A percentile compares a stretch with the other conserved stretches of the same genome.
phyloP scores from a whole-genome alignment of 805 yeast species.

The Helenozyma baotianmanensis region DNA sequence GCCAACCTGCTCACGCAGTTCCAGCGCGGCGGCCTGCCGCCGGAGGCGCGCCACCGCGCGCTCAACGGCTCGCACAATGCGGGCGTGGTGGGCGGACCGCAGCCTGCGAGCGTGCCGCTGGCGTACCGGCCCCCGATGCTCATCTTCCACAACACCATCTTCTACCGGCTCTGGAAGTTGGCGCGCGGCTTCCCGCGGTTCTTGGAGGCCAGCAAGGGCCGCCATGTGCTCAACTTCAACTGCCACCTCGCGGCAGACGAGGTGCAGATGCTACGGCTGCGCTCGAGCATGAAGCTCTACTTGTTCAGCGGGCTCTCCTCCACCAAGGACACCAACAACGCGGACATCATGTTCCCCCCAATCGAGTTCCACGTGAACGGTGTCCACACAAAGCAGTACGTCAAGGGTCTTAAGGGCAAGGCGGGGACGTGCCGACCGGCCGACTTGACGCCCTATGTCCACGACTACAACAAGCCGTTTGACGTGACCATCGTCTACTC shows the following conservation, averaged over 20 bases:
- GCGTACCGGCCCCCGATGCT: slow-evolving; percentile 32
- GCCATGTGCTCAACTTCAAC: slow-evolving; percentile 26
- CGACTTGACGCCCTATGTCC: slow-evolving; percentile 53
- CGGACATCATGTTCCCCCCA: slow-evolving; percentile 64
- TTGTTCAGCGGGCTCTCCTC: slow-evolving; percentile 50
- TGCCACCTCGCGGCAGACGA: slow-evolving; percentile 46
- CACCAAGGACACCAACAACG: slow-evolving; percentile 20
- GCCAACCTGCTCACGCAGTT: slow-evolving; percentile 6
- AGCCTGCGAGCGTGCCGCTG: too few species aligned
- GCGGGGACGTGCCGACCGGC: slow-evolving; percentile 82
- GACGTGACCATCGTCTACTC: slow-evolving; percentile 53
- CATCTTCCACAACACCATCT: slow-evolving; percentile 52
- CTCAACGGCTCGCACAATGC: too few species aligned
- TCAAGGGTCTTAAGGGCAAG: slow-evolving; percentile 68
- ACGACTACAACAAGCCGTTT: slow-evolving; percentile 23
- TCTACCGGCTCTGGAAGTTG: slow-evolving; percentile 45
- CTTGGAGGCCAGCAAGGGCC: slow-evolving; percentile 43
- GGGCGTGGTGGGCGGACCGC: too few species aligned
- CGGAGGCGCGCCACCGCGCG: background rate
- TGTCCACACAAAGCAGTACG: slow-evolving; percentile 34
- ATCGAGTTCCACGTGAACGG: slow-evolving; percentile 64
- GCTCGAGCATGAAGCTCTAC: slow-evolving; percentile 32
- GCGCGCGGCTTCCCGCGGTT: slow-evolving; percentile 47
- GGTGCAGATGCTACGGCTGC: slow-evolving; percentile 23
- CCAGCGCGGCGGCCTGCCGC: background rate